Evolutionary conservation across 2,329 filamentous ascomycete genomes (phyloP).

Genomic region (Coniochaeta sp.): DNA sequence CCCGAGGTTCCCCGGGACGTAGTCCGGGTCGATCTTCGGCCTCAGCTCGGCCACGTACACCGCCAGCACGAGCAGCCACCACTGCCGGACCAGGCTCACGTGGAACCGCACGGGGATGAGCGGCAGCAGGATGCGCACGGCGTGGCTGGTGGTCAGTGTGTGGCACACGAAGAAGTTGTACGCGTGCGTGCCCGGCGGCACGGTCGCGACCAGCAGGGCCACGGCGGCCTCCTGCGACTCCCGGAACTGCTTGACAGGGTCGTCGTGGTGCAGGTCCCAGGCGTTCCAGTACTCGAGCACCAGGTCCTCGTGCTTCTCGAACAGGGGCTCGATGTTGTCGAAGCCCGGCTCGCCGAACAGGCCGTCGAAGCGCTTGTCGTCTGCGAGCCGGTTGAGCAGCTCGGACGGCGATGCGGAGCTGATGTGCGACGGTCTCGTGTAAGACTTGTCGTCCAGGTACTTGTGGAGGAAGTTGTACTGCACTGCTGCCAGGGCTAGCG

Average conservation of each 20-base stretch:
- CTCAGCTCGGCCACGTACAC: conserved; percentile 72
- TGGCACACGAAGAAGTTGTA: conserved; percentile 85
- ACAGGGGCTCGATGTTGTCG: conserved; percentile 60
- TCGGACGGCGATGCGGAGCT: conserved; percentile 57
- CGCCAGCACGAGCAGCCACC: conserved; percentile 78
- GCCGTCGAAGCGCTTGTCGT: conserved; percentile 63
- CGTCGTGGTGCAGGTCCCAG: conserved; percentile 59
- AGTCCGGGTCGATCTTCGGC: conserved; percentile 62
- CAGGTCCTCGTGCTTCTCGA: conserved; percentile 60
- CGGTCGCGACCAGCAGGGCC: conserved; percentile 55
- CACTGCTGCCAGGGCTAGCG: conserved; percentile 59
- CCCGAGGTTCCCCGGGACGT: conserved; percentile 54
- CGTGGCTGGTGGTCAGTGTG: conserved; percentile 78
- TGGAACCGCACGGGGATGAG: conserved; percentile 68
- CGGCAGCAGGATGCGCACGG: conserved; percentile 78
- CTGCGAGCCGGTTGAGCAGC: conserved; percentile 61
- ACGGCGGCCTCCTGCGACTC: conserved; percentile 59
- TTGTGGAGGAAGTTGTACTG: conserved; percentile 55
- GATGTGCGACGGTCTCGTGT: conserved; percentile 57
- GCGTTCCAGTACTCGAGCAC: conserved; percentile 88
- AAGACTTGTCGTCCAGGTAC: conserved; percentile 65
- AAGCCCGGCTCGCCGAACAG: conserved; percentile 52
- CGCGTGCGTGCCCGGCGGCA: conserved; percentile 47
- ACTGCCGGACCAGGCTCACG: conserved; percentile 67
- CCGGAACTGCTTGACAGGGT: conserved; percentile 68